Conservation (phyloP, 2,329 filamentous ascomycete genomes). For the Exserohilum rostratum region DNA sequence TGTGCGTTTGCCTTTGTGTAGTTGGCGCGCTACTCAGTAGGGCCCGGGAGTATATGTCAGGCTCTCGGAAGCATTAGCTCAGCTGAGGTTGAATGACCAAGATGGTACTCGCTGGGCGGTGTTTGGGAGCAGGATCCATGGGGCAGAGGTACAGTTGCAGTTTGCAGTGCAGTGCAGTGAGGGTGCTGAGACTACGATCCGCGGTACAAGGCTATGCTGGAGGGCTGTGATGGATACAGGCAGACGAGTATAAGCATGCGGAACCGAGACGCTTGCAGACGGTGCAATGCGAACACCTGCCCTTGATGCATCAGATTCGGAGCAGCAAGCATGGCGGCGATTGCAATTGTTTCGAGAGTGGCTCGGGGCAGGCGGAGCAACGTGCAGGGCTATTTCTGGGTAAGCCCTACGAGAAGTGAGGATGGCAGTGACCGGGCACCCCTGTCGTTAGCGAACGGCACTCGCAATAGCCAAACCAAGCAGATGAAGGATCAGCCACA, state of each 20-base stretch:
- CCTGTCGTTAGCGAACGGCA: slow-evolving; percentile 13
- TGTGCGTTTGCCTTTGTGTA: background rate
- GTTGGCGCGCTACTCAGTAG: slow-evolving; percentile 5
- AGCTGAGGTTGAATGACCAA: slow-evolving; percentile 16
- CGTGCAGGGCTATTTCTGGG: slow-evolving; percentile 35
- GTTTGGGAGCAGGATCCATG: too few relatives aligned
- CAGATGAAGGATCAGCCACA: background rate
- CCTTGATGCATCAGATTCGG: slow-evolving; percentile 6
- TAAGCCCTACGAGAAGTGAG: slow-evolving; percentile 9
- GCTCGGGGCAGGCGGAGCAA: slow-evolving; percentile 26
- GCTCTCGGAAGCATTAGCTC: slow-evolving; percentile 10
- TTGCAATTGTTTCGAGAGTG: slow-evolving; percentile 18
- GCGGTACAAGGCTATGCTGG: slow-evolving; percentile 9
- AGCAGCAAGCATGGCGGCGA: slow-evolving; percentile 37
- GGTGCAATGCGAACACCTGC: slow-evolving; percentile 9
- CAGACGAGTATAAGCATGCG: background rate
- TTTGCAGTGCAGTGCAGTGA: too few relatives aligned
- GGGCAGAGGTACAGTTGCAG: too few relatives aligned
- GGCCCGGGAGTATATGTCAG: background rate
- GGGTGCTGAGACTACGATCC: too few relatives aligned
- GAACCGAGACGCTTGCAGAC: slow-evolving; percentile 2
- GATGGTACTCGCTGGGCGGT: too few relatives aligned
- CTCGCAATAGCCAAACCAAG: background rate
- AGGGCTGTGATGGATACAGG: slow-evolving; percentile 9
- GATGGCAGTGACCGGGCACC: slow-evolving; percentile 11